Conservation (phyloP, 179 eudicot genomes). For the Actinidia chinensis region DNA sequence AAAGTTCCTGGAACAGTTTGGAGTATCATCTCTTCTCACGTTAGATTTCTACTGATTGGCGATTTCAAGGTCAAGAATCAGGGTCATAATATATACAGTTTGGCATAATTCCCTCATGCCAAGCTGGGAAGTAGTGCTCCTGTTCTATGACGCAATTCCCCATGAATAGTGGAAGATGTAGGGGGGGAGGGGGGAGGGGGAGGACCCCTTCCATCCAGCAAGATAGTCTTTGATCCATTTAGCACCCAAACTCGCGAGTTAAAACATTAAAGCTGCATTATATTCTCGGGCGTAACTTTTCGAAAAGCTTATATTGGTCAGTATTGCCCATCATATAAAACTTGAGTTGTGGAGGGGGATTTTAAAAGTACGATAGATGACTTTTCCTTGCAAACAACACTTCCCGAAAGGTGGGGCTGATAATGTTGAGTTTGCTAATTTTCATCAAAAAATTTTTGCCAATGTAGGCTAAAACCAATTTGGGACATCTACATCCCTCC, state of each 20-base stretch:
- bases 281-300: not conserved
- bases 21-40: not conserved
- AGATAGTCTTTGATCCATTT: not conserved
- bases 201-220: not conserved
- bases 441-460: too few species aligned
- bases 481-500: too few species aligned
- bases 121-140: not conserved
- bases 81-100: not conserved
- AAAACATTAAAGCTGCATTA: not conserved
- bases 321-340: not conserved
- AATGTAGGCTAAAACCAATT: too few species aligned
- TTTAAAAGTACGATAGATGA: not conserved
- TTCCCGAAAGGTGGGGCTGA: too few species aligned
- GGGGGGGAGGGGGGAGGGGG: too few species aligned
- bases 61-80: not conserved
- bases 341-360: not conserved
- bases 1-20: not conserved
- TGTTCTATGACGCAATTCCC: not conserved
- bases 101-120: not conserved
- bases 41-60: not conserved
- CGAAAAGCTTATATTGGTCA: conserved; percentile 1
- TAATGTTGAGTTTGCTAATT: too few species aligned
- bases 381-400: not conserved
- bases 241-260: not conserved
- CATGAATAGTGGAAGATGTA: not conserved